Conservation (phyloP, 1,139 yeast species). For the Suhomyces bribrorum region DNA sequence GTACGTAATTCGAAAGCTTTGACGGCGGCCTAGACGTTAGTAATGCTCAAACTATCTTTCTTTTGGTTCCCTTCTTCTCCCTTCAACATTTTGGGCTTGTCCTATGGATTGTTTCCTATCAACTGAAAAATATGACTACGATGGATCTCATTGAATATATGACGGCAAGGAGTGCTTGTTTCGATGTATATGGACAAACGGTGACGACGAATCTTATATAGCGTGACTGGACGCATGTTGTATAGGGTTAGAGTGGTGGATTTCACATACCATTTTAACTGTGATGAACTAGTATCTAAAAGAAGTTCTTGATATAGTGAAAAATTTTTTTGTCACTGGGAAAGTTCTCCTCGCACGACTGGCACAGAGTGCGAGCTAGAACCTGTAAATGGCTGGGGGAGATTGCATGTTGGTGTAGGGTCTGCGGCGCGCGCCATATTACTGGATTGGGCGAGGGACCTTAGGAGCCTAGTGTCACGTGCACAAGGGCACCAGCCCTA, state of each 20-base stretch:
- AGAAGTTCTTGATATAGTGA: conserved; percentile 15
- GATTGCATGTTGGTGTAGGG: conserved; percentile 7
- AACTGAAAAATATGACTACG: too few species aligned
- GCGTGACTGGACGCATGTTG: too few species aligned
- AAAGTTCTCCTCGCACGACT: conserved; percentile 12
- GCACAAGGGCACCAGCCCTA: conserved; percentile 15
- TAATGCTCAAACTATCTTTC: too few species aligned
- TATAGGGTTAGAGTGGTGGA: not conserved
- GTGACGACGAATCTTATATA: too few species aligned
- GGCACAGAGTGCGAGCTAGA: not conserved
- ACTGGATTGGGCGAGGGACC: not conserved
- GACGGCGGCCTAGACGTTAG: conserved; percentile 71
- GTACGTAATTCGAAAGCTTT: conserved; percentile 96
- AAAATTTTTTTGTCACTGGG: conserved; percentile 17
- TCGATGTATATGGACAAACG: not conserved
- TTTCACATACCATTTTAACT: conserved; percentile 27
- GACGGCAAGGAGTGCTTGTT: too few species aligned
- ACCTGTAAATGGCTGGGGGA: conserved; percentile 5
- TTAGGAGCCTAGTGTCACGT: conserved; percentile 5
- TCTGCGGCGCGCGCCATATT: conserved; percentile 1
- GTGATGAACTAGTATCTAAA: conserved; percentile 19
- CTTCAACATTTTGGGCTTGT: too few species aligned
- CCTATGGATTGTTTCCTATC: too few species aligned
- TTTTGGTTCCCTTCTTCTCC: too few species aligned
- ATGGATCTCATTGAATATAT: too few species aligned